Conservation (phyloP, 495 filamentous ascomycete species). For the Platismatia glauca region DNA sequence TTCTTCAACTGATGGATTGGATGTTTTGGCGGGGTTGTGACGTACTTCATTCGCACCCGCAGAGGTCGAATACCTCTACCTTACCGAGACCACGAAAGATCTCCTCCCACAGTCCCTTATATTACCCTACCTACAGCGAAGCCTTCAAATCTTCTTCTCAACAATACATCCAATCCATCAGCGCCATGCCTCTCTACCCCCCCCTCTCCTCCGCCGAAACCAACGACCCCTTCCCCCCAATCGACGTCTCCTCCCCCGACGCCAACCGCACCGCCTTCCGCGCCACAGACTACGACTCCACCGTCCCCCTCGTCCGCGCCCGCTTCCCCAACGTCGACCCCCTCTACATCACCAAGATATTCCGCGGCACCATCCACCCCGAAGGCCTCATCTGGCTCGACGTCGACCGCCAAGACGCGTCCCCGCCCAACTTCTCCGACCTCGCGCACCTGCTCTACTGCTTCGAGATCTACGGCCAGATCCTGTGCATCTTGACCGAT, state of each 20-base stretch:
- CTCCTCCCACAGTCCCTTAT: no score
- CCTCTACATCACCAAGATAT: slow-evolving; percentile 20
- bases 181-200: neutral
- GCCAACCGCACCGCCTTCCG: slow-evolving; percentile 19
- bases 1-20: no score
- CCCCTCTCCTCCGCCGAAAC: neutral
- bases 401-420: slow-evolving; percentile 33
- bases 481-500: slow-evolving; percentile 9
- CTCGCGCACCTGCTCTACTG: slow-evolving; percentile 58
- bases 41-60: no score
- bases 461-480: slow-evolving; percentile 22
- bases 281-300: slow-evolving; percentile 4
- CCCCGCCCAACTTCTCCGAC: slow-evolving; percentile 46
- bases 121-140: no score
- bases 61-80: no score
- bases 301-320: slow-evolving; percentile 14
- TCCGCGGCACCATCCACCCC: slow-evolving; percentile 19
- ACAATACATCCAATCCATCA: neutral
- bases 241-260: slow-evolving; percentile 16
- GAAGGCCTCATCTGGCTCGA: slow-evolving; percentile 20
- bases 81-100: no score
- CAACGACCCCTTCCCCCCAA: neutral
- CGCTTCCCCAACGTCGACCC: slow-evolving; percentile 20
- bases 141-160: no score
- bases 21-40: no score